These are phyloP conservation scores for Starmerella kuoi DNA, from an alignment of 805 yeast genomes.

Conservation along the genomic window DNA sequence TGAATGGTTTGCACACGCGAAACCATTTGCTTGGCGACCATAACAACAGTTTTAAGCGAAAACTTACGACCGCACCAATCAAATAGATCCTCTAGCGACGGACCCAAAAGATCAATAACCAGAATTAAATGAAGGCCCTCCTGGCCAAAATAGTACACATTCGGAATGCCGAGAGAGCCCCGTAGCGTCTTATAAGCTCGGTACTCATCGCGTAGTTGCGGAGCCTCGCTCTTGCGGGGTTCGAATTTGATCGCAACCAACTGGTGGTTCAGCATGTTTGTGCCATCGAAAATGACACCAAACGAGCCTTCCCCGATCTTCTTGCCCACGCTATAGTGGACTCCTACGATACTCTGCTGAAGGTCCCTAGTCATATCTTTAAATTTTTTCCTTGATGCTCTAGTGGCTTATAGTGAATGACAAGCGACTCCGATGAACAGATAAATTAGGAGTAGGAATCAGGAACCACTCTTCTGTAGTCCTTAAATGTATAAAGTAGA, in stretches of 20 bases:
- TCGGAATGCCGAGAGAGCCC: conserved; percentile 78
- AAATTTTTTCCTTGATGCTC: no score
- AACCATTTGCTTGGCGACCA: conserved; percentile 91
- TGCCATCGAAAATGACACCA: conserved; percentile 94
- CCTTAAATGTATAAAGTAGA: no score
- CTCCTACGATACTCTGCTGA: conserved; percentile 47
- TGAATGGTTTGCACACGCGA: conserved; percentile 76
- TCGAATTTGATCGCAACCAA: conserved; percentile 93
- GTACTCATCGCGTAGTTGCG: conserved; percentile 92
- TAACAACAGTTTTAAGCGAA: conserved; percentile 76
- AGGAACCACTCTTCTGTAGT: not conserved
- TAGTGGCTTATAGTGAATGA: no score
- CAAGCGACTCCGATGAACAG: no score
- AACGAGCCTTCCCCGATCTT: conserved; percentile 98
- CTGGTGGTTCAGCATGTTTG: conserved; percentile 77
- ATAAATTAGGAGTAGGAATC: no score
- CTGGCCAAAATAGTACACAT: conserved; percentile 96
- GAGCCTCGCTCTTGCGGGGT: conserved; percentile 94
- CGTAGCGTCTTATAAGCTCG: conserved; percentile 81
- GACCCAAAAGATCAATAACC: conserved; percentile 90
- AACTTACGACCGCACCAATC: conserved; percentile 97
- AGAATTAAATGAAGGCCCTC: conserved; percentile 93
- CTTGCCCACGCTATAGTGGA: conserved; percentile 92
- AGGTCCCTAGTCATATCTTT: conserved; percentile 19
- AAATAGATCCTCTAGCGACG: conserved; percentile 87